phyloP scores from a whole-genome alignment of 495 filamentous ascomycete genomes.

The Talaromyces liani region DNA sequence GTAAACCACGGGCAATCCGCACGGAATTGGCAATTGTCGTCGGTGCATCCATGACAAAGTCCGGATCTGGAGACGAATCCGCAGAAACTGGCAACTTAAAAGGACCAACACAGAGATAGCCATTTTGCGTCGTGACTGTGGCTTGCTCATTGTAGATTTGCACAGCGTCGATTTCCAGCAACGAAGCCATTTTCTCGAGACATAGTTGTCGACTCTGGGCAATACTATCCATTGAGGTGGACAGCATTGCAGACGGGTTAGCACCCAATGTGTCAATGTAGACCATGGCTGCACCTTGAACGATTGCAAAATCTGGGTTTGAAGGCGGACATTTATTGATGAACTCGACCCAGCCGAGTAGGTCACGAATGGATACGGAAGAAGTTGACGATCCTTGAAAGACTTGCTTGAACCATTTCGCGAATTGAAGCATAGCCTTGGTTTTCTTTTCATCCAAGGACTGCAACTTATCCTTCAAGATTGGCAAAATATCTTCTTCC shows the following conservation, averaged over 20 bases:
- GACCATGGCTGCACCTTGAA: conserved; percentile 90
- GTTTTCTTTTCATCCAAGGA: conserved; percentile 38
- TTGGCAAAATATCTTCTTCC: conserved; percentile 76
- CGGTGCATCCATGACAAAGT: conserved; percentile 76
- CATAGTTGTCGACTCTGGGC: conserved; percentile 60
- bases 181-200: conserved; percentile 58
- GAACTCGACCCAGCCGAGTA: conserved; percentile 90
- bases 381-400: conserved; percentile 66
- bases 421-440: conserved; percentile 69
- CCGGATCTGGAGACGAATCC: conserved; percentile 42
- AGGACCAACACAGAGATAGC: conserved; percentile 55
- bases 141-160: conserved; percentile 53
- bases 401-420: conserved; percentile 80
- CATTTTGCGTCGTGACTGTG: conserved; percentile 37
- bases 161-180: conserved; percentile 57
- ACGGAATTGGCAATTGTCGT: conserved; percentile 87
- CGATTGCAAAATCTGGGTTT: conserved; percentile 50
- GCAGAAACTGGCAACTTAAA: conserved; percentile 56
- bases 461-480: conserved; percentile 67
- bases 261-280: conserved; percentile 93
- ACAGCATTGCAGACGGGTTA: conserved; percentile 79
- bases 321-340: conserved; percentile 55
- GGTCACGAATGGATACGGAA: conserved; percentile 80
- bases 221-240: conserved; percentile 50
- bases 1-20: conserved; percentile 82